Evolutionary conservation across 805 yeast genomes (phyloP).

Genomic region (Saccharomycopsis babjevae): DNA sequence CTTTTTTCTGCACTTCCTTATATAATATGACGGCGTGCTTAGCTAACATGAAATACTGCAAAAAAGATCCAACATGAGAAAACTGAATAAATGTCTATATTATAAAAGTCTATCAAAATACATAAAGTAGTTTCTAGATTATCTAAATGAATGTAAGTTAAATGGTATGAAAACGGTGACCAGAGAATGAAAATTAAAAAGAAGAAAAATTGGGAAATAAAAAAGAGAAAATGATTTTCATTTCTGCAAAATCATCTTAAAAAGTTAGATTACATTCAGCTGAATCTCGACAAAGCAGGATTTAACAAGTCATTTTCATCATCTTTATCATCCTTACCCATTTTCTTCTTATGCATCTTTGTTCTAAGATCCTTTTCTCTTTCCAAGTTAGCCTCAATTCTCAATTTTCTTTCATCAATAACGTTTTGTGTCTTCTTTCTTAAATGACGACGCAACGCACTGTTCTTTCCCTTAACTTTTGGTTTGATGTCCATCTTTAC

Average conservation of each 20-base stretch:
- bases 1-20: not conserved
- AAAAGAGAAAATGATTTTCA: not conserved
- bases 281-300: constrained; percentile 42
- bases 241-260: not conserved
- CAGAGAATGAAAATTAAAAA: not conserved
- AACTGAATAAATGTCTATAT: not conserved
- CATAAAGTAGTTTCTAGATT: not conserved
- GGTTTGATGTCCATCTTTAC: constrained; percentile 53
- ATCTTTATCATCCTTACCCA: constrained; percentile 27
- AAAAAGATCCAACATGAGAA: not conserved
- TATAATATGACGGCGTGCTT: not conserved
- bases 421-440: constrained; percentile 25
- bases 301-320: constrained; percentile 40
- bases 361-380: constrained; percentile 64
- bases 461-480: constrained; percentile 67
- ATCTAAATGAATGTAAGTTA: not conserved
- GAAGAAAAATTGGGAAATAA: not conserved
- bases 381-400: constrained; percentile 36
- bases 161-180: not conserved
- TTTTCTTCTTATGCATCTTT: constrained; percentile 25
- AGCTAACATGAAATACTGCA: not conserved
- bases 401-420: constrained; percentile 25
- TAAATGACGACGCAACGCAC: constrained; percentile 64
- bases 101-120: not conserved
- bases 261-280: not conserved